Percentiles rank a stretch among this genome's conserved stretches.
Conservation (phyloP, 768 basidiomycete species). For the Austroboletus festivus region DNA sequence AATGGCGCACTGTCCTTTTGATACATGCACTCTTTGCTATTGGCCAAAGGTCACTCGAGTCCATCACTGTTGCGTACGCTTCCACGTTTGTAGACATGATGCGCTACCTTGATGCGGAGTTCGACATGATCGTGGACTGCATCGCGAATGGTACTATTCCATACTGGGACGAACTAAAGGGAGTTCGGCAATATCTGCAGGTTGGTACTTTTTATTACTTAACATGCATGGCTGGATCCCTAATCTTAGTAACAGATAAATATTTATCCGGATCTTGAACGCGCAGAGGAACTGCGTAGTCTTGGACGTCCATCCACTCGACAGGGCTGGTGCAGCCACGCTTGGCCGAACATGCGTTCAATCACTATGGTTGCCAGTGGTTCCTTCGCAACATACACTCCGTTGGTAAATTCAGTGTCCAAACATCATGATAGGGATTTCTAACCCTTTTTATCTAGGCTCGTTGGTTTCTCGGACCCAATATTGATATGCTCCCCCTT, state of each 20-base stretch:
- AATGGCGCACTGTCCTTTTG: conserved; percentile 4
- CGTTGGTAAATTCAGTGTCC: conserved; percentile 6
- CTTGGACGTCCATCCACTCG: conserved; percentile 1
- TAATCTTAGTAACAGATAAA: background rate
- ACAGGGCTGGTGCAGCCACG: conserved; percentile 7
- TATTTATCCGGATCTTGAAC: conserved; percentile 1
- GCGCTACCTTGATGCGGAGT: background rate
- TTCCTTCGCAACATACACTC: conserved; percentile 9
- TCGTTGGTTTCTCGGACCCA: conserved; percentile 12
- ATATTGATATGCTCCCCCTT: background rate
- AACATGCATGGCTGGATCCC: background rate
- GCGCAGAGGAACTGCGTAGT: conserved; percentile 5
- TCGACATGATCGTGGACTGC: background rate
- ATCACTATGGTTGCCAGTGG: conserved; percentile 8
- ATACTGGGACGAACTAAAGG: background rate
- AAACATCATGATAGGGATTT: background rate
- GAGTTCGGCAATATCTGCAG: conserved; percentile 2
- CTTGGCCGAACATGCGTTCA: conserved; percentile 12
- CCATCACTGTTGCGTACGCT: background rate
- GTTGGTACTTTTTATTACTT: no score
- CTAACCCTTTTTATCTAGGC: conserved; percentile 3
- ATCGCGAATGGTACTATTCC: background rate
- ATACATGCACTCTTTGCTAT: conserved; percentile 1
- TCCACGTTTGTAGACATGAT: background rate
- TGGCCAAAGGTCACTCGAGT: background rate